Percentiles rank a stretch among this genome's conserved stretches.
phyloP scores from a whole-genome alignment of 306 rosid genomes.

The Pyrus pyrifolia region DNA sequence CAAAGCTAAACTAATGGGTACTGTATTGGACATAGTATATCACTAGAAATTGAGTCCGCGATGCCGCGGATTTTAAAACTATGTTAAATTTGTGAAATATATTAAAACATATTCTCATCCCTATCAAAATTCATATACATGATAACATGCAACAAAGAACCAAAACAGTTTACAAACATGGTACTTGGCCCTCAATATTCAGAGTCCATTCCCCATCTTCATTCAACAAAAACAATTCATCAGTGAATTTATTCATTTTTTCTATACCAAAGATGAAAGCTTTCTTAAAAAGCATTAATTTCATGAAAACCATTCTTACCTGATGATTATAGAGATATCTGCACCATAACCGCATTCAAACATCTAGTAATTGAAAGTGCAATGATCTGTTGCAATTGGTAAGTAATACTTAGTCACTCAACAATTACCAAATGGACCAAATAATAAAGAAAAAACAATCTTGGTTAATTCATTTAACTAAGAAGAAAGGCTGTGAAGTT shows the following conservation, averaged over 20 bases:
- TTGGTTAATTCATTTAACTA: not conserved
- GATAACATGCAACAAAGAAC: too few relatives aligned
- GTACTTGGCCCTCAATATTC: slow-evolving; percentile 16
- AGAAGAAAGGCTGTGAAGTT: slow-evolving; percentile 1
- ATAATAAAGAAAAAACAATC: not conserved
- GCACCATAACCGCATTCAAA: slow-evolving; percentile 31
- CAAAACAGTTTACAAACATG: too few relatives aligned
- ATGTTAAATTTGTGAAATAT: too few relatives aligned
- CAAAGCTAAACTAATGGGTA: too few relatives aligned
- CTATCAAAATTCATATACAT: too few relatives aligned
- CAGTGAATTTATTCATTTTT: not conserved
- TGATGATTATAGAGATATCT: slow-evolving; percentile 35
- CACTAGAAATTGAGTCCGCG: too few relatives aligned
- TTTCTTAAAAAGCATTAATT: not conserved
- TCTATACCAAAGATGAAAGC: too few relatives aligned
- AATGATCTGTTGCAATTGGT: slow-evolving; percentile 16
- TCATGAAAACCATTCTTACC: slow-evolving; percentile 10
- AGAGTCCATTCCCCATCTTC: slow-evolving; percentile 33
- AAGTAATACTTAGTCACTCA: not conserved
- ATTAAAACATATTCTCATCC: too few relatives aligned
- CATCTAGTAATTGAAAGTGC: slow-evolving; percentile 31
- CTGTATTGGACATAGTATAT: too few relatives aligned
- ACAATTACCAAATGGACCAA: not conserved
- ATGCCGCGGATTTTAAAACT: too few relatives aligned
- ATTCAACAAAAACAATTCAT: slow-evolving; percentile 14